Evolutionary conservation across 2,329 filamentous ascomycete genomes (phyloP).

Genomic region (Canariomyces notabilis): DNA sequence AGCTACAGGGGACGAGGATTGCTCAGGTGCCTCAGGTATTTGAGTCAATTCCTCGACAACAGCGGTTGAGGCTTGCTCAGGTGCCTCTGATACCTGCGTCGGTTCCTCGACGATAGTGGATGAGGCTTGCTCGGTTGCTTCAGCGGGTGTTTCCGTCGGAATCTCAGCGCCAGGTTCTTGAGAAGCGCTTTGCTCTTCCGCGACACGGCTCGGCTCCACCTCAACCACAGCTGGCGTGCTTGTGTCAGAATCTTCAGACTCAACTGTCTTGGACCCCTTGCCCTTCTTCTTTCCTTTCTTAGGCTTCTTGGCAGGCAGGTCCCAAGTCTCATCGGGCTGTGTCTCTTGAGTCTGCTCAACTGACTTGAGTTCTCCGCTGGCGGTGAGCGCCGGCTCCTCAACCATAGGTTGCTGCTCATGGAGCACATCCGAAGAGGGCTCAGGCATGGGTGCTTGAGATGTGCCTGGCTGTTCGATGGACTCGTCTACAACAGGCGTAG

Average conservation of each 20-base stretch:
- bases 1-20: background rate
- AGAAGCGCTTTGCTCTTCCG: background rate
- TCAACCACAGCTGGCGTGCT: background rate
- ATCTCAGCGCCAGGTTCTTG: background rate
- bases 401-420: too few species aligned
- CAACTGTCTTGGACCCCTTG: conserved; percentile 5
- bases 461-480: background rate
- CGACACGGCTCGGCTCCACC: background rate
- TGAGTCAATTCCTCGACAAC: background rate
- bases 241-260: background rate
- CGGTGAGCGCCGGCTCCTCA: background rate
- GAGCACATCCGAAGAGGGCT: too few species aligned
- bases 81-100: background rate
- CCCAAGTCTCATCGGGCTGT: background rate
- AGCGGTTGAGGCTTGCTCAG: background rate
- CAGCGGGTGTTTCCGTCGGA: background rate
- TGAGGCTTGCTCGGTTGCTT: background rate
- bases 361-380: background rate
- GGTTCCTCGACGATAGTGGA: background rate
- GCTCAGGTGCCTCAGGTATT: background rate
- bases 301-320: conserved; percentile 8
- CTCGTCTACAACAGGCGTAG: background rate
- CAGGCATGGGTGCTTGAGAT: background rate
- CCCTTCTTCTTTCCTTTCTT: conserved; percentile 22
- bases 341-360: conserved; percentile 1